A percentile compares a stretch with the other conserved stretches of the same genome.
These are phyloP conservation scores for Babesia gibsoni DNA, from an alignment of 169 alveolate genomes.

Conservation along the genomic window DNA sequence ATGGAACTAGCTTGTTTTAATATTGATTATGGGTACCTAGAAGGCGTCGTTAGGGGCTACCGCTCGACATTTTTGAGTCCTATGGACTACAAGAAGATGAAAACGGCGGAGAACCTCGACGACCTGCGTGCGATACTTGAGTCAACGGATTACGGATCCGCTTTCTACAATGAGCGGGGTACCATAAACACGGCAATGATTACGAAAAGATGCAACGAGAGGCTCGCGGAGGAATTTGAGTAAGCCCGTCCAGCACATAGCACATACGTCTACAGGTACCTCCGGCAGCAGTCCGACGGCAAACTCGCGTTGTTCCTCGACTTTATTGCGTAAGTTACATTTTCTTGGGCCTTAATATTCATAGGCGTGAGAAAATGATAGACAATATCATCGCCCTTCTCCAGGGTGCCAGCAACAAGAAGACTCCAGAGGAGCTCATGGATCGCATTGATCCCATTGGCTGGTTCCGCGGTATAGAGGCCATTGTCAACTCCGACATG, in stretches of 20 bases:
- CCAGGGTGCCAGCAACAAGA: constrained; percentile 94
- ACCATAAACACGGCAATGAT: constrained; percentile 89
- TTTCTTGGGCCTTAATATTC: background rate
- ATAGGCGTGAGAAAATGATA: constrained; percentile 93
- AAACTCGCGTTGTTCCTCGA: constrained; percentile 83
- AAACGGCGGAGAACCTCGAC: constrained; percentile 85
- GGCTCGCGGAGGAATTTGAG: constrained; percentile 93
- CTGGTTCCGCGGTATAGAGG: constrained; percentile 95
- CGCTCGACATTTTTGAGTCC: constrained; percentile 93
- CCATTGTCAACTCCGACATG: constrained; percentile 90
- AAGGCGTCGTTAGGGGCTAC: constrained; percentile 94
- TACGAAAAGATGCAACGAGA: constrained; percentile 89
- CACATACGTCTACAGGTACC: constrained; percentile 73
- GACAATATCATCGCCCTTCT: constrained; percentile 97
- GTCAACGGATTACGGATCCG: constrained; percentile 96
- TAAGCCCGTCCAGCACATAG: constrained; percentile 58
- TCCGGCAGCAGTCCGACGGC: constrained; percentile 86
- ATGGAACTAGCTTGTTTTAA: constrained; percentile 93
- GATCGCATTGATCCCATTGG: constrained; percentile 97
- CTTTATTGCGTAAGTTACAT: constrained; percentile 77
- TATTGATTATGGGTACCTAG: constrained; percentile 94
- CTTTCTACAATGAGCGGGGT: constrained; percentile 91
- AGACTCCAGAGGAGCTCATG: constrained; percentile 84
- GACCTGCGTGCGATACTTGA: constrained; percentile 91
- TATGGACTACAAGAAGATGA: constrained; percentile 88